Evolutionary conservation across 176 grass and related monocot genomes (phyloP).

Genomic region (Leersia perrieri): DNA sequence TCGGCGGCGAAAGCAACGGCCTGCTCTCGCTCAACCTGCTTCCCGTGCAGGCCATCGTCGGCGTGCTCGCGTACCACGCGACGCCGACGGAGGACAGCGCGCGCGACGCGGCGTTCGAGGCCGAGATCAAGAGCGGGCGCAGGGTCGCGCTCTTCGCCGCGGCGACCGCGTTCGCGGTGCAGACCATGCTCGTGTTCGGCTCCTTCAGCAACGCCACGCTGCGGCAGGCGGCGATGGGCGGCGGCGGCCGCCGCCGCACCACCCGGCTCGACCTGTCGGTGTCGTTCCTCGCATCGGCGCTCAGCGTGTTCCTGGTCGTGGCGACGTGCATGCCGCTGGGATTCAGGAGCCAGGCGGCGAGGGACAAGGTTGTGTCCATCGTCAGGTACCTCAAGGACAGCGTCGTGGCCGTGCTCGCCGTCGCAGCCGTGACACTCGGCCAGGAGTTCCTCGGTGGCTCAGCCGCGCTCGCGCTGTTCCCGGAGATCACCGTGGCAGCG

Average conservation of each 20-base stretch:
- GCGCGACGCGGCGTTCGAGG: slow-evolving; percentile 32
- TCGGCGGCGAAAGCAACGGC: slow-evolving; percentile 4
- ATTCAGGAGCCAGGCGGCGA: background rate
- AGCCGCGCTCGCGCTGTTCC: slow-evolving; percentile 28
- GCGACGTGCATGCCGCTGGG: slow-evolving; percentile 40
- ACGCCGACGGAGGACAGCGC: slow-evolving; percentile 32
- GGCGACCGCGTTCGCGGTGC: slow-evolving; percentile 23
- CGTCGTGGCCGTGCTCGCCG: slow-evolving; percentile 31
- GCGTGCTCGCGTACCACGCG: slow-evolving; percentile 26
- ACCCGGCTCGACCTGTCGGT: slow-evolving; percentile 25
- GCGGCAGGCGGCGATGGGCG: background rate
- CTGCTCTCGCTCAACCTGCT: slow-evolving; percentile 31
- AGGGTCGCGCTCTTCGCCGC: slow-evolving; percentile 30
- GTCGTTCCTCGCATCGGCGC: slow-evolving; percentile 38
- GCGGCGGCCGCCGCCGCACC: too few species aligned
- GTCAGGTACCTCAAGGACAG: slow-evolving; percentile 32
- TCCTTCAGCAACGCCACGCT: slow-evolving; percentile 21
- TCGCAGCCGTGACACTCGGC: slow-evolving; percentile 27
- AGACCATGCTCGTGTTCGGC: slow-evolving; percentile 26
- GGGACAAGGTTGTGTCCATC: slow-evolving; percentile 27
- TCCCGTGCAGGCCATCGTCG: slow-evolving; percentile 25
- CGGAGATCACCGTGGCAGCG: slow-evolving; percentile 21
- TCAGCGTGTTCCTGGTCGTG: slow-evolving; percentile 32
- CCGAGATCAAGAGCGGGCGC: slow-evolving; percentile 20
- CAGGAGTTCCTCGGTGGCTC: slow-evolving; percentile 32